Percentiles rank a stretch among this genome's conserved stretches.
Conservation (phyloP, 768 basidiomycete genomes). For the Candolleomyces efflorescens region DNA sequence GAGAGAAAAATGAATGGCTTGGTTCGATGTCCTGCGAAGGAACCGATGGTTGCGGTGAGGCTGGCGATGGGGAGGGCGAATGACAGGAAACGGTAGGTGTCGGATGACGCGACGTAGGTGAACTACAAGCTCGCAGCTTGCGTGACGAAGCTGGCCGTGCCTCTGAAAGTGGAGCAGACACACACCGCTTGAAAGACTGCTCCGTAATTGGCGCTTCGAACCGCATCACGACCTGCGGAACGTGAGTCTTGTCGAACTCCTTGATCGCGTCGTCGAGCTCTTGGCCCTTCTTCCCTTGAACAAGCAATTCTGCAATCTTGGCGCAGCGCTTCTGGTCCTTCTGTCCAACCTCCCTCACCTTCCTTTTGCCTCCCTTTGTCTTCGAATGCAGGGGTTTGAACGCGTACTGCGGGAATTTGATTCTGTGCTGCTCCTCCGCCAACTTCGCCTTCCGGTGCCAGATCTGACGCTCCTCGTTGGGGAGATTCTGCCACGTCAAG, state of each 20-base stretch:
- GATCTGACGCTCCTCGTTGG: slow-evolving; percentile 65
- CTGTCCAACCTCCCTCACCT: slow-evolving; percentile 61
- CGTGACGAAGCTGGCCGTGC: not conserved
- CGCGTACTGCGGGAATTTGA: slow-evolving; percentile 74
- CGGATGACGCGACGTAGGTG: not conserved
- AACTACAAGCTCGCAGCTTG: not conserved
- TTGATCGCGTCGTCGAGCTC: slow-evolving; percentile 54
- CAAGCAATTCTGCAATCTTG: slow-evolving; percentile 62
- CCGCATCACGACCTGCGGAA: slow-evolving; percentile 63
- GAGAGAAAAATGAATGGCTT: not conserved
- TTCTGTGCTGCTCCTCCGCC: slow-evolving; percentile 73
- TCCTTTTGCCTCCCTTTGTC: slow-evolving; percentile 51
- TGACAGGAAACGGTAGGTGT: not conserved
- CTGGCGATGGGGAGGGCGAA: not conserved
- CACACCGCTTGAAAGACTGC: slow-evolving; percentile 61
- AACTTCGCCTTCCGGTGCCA: slow-evolving; percentile 77
- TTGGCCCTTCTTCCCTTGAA: slow-evolving; percentile 56
- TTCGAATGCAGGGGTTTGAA: slow-evolving; percentile 66
- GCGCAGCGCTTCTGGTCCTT: slow-evolving; percentile 63
- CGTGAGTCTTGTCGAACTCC: slow-evolving; percentile 55
- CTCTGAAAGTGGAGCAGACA: slow-evolving; percentile 45
- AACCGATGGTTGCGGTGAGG: not conserved
- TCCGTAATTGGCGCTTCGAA: slow-evolving; percentile 79
- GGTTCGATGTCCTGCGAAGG: not conserved
- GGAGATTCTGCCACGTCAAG: slow-evolving; percentile 76